Percentiles rank a stretch among this genome's conserved stretches.
Conservation (phyloP, 2,329 filamentous ascomycete species). For the Pseudocercospora vitis region DNA sequence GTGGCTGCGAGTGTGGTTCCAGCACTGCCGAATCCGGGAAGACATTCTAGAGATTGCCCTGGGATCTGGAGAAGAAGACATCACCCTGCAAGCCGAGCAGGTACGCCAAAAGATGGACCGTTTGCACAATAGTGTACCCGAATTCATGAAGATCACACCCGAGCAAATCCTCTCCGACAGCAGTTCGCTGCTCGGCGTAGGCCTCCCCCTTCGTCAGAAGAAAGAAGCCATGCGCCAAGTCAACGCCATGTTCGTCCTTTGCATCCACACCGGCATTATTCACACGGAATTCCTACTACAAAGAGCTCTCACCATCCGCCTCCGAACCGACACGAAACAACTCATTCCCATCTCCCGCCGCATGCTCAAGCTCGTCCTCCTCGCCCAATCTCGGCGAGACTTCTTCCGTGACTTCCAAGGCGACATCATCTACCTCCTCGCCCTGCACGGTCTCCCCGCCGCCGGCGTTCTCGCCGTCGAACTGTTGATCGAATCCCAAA, state of each 20-base stretch:
- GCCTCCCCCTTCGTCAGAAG: slow-evolving; percentile 15
- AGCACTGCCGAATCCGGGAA: slow-evolving; percentile 55
- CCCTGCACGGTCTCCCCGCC: slow-evolving; percentile 43
- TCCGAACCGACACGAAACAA: slow-evolving; percentile 35
- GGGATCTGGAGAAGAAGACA: slow-evolving; percentile 42
- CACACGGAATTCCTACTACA: slow-evolving; percentile 62
- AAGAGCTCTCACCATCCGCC: slow-evolving; percentile 53
- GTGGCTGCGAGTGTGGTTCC: slow-evolving; percentile 48
- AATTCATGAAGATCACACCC: slow-evolving; percentile 34
- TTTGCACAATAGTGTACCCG: slow-evolving; percentile 39
- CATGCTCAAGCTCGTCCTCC: slow-evolving; percentile 42
- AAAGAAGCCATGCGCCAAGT: slow-evolving; percentile 33
- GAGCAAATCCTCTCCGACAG: slow-evolving; percentile 31
- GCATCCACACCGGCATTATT: slow-evolving; percentile 43
- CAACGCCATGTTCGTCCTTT: slow-evolving; percentile 48
- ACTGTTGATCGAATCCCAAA: slow-evolving; percentile 46
- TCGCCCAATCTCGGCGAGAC: slow-evolving; percentile 42
- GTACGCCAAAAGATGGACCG: slow-evolving; percentile 42
- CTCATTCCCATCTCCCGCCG: slow-evolving; percentile 42
- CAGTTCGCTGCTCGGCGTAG: slow-evolving; percentile 17
- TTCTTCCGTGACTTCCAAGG: slow-evolving; percentile 46
- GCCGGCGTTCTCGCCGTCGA: slow-evolving; percentile 47
- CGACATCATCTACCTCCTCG: slow-evolving; percentile 43
- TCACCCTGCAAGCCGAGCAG: slow-evolving; percentile 43
- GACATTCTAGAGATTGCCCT: slow-evolving; percentile 61